Base-by-base conservation (phyloP, 2,329 filamentous ascomycete genomes). In the Colletotrichum orchidophilum region DNA sequence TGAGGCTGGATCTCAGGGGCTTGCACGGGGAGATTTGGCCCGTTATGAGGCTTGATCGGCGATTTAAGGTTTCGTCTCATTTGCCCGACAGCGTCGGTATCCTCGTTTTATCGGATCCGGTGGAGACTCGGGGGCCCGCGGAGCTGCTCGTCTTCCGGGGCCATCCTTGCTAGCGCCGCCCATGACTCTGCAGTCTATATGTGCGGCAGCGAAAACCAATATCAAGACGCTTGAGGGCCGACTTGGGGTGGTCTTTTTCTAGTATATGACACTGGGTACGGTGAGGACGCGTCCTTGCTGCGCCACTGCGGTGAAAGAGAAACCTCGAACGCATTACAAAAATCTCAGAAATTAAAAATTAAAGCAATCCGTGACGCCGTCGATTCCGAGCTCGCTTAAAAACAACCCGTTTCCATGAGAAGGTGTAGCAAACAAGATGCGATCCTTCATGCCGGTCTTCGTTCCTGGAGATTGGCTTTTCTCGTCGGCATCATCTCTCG, bases 31-130 rank as follows among this genome's bases (percentile, higher is more conserved):
- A n/a, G 13, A 7, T 26, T 13, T 26, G 8, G 55, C 18, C 26
- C 15, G 24, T 11, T 50, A 11, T 26, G 24, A 15, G 15, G 11
- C 33, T 27, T 24, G 46, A 18, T n/a, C 15, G n/a, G 46, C 11
- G 57, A 42, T n/a, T 61, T 68, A 39, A 68, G n/a, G 24, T 33
- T 68, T 71, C 52, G 68, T 71, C 58, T 46, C 68, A 54, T 53
- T 53, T 26, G 57, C 18, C 15, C 52, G 42, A 68, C 35, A 7
- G 1, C 18, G 42, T 9, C 57, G 50, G 11, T 42, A 18, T 46
- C 39, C n/a, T 46, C 39, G 39, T 9, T 54, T 9, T 21, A 15
- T 68, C 64, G 46, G 33, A 52, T 53, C 42, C 27, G 27, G 54
- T 70, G 63, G 68, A 26, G 63, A 35, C 50, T 21, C 64, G 68